A percentile compares a stretch with the other conserved stretches of the same genome.
These are phyloP conservation scores for Camellia oleifera DNA, from an alignment of 179 eudicot genomes.

Conservation along the genomic window DNA sequence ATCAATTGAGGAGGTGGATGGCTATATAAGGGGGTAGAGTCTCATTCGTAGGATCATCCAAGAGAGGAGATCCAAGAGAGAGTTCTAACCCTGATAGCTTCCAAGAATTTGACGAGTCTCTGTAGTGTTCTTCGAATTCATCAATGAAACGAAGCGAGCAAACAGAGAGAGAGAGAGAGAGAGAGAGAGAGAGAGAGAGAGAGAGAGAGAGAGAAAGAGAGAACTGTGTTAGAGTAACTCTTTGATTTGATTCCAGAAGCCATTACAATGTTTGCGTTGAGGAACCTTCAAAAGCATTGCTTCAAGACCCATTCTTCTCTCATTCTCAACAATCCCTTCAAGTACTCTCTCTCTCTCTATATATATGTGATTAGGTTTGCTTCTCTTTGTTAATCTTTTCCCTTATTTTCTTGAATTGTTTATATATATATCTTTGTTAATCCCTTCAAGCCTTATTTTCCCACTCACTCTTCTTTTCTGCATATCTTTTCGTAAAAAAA, in stretches of 20 bases:
- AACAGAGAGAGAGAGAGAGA: background rate
- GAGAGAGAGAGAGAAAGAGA: background rate
- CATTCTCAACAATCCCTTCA: slow-evolving; percentile 24
- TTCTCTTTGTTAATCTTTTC: background rate
- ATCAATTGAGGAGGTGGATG: too few species aligned
- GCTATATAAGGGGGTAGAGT: too few species aligned
- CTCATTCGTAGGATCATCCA: too few species aligned
- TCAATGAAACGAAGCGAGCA: background rate
- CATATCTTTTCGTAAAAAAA: too few species aligned
- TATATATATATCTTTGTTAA: background rate
- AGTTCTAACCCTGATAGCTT: too few species aligned
- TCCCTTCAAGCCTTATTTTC: too few species aligned
- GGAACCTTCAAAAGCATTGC: slow-evolving; percentile 31
- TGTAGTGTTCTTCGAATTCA: background rate
- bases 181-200: too few species aligned
- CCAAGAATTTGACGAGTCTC: background rate
- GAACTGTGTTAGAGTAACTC: background rate
- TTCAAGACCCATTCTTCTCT: slow-evolving; percentile 32
- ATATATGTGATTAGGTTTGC: background rate
- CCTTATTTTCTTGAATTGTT: background rate
- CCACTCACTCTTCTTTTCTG: too few species aligned
- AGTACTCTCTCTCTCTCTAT: slow-evolving; percentile 20
- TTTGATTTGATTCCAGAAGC: background rate
- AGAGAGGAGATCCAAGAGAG: too few species aligned
- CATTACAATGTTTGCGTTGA: slow-evolving; percentile 27